Evolutionary conservation across 768 basidiomycete genomes (phyloP).

Genomic region (Mycena amicta): DNA sequence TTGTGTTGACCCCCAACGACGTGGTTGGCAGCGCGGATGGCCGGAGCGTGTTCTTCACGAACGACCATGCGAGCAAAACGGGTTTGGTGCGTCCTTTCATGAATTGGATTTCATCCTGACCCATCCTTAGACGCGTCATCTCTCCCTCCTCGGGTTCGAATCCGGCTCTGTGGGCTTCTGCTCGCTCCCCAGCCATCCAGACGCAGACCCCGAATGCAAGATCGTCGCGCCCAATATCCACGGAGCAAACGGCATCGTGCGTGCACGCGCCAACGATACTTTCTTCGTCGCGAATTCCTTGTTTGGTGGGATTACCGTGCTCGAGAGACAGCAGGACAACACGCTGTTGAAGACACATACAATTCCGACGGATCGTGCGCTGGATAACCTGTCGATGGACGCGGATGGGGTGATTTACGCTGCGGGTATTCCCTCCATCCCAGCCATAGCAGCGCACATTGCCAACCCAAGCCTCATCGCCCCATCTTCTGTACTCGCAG

Average conservation of each 20-base stretch:
- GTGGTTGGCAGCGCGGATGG: slow-evolving; percentile 68
- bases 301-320: slow-evolving; percentile 49
- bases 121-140: slow-evolving; percentile 15
- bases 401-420: slow-evolving; percentile 62
- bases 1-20: slow-evolving; percentile 71
- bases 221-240: slow-evolving; percentile 52
- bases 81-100: slow-evolving; percentile 46
- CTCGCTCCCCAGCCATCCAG: slow-evolving; percentile 36
- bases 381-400: slow-evolving; percentile 69
- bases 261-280: slow-evolving; percentile 55
- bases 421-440: slow-evolving; percentile 55
- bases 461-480: slow-evolving; percentile 41
- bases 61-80: slow-evolving; percentile 60
- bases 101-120: background rate
- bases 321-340: slow-evolving; percentile 63
- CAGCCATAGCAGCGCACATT: slow-evolving; percentile 43
- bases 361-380: slow-evolving; percentile 51
- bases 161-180: slow-evolving; percentile 66
- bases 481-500: slow-evolving; percentile 53
- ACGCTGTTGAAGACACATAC: slow-evolving; percentile 55
- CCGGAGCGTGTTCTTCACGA: slow-evolving; percentile 68
- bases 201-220: slow-evolving; percentile 50
- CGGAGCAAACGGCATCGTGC: slow-evolving; percentile 64
- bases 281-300: slow-evolving; percentile 58
- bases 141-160: slow-evolving; percentile 34